Base-by-base conservation (phyloP, 129 eudicot species). In the Saussurea involucrata region DNA sequence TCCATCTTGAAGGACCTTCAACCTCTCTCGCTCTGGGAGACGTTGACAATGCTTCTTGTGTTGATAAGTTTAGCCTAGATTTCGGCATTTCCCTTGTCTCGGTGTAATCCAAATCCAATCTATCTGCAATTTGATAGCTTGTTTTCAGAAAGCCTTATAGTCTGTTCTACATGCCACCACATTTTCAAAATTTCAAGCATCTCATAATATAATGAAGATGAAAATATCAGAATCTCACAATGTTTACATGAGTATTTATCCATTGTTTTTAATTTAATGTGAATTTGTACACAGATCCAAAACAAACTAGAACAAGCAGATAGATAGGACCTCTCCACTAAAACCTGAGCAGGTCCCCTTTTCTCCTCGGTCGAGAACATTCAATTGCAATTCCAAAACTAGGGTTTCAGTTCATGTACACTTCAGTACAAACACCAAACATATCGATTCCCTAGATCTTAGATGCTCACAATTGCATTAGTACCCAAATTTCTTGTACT, bases 1-100 rank as follows among this genome's bases (percentile, higher is more conserved):
- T 89, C 97, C 97, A 92, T 84, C 97, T 89, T 4, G 89, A 79
- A 67, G 91, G 91, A 64, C 96, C 97, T 75, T 89, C 97, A 81
- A 86, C 86, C 82, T 92, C 97, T 76, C 90, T 86, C 58, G 95
- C 86, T 76, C 97, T 83, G 17, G 93, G 92, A 12, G 88, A 79
- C 0, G 94, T 68, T 8, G 89, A 85, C 46, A 83, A 68, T 25
- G 81, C 83, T 15, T 89, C 93, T 85, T 92, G 93, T 25, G 85
- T 78, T 46, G 89, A 75, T 82, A 82, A 81, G 60, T 86, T 80
- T 10, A 84, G 85, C 74, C 96, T 86, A 33, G 90, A 74, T 72
- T 73, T 92, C 7, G 88, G 79, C 91, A 87, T 89, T 84, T 78
- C 69, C 64, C 80, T 24, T 75, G 24, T 17, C 64, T 64, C 36